Evolutionary conservation across 805 yeast genomes (phyloP).

Genomic region (Pichia pseudocactophila): DNA sequence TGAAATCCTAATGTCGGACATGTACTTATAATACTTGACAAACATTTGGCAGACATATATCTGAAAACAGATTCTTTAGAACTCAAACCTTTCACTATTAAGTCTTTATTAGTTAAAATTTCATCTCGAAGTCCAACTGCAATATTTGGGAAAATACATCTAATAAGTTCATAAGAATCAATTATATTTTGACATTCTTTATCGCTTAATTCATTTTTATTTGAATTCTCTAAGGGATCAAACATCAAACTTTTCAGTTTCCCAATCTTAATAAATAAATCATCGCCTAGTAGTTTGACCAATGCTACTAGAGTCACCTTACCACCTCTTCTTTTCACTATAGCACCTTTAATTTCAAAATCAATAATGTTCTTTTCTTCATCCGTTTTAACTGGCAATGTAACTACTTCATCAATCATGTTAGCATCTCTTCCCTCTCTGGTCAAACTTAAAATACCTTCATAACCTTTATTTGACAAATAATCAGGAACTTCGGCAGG

Average conservation of each 20-base stretch:
- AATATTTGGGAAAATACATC: constrained; percentile 63
- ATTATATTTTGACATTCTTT: constrained; percentile 68
- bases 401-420: constrained; percentile 2
- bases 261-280: constrained; percentile 53
- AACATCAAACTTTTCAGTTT: constrained; percentile 58
- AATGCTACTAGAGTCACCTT: constrained; percentile 56
- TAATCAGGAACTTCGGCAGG: constrained; percentile 95
- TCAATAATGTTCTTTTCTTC: constrained; percentile 23
- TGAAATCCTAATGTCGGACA: constrained; percentile 68
- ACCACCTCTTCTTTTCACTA: constrained; percentile 80
- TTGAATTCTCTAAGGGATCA: constrained; percentile 42
- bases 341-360: constrained; percentile 61
- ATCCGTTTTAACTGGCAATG: neutral
- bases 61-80: constrained; percentile 77
- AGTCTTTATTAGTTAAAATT: constrained; percentile 45
- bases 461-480: constrained; percentile 48
- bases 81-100: constrained; percentile 43
- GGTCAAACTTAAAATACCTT: constrained; percentile 59
- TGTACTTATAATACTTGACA: constrained; percentile 68
- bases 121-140: constrained; percentile 39
- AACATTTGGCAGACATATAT: constrained; percentile 82
- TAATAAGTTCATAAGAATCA: constrained; percentile 75
- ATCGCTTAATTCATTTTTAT: constrained; percentile 28
- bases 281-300: constrained; percentile 41
- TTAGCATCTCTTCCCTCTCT: constrained; percentile 65